These are phyloP conservation scores for Flagelloscypha sp. DNA, from an alignment of 768 basidiomycete species.

Conservation along the genomic window DNA sequence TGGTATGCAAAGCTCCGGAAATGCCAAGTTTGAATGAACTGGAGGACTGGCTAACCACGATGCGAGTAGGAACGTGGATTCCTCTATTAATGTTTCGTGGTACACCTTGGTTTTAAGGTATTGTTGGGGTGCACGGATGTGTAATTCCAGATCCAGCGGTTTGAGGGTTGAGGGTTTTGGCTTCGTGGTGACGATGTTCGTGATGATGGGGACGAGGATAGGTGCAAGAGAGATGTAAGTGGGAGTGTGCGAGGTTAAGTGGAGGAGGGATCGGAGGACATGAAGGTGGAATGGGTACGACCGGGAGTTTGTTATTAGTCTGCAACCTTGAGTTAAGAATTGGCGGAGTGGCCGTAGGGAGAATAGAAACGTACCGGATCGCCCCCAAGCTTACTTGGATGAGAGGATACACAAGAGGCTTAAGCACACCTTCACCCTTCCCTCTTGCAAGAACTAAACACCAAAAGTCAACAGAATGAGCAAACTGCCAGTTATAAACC, in stretches of 20 bases:
- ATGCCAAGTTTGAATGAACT: constrained; percentile 81
- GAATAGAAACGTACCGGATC: constrained; percentile 58
- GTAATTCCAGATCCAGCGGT: constrained; percentile 81
- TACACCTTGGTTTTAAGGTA: constrained; percentile 87
- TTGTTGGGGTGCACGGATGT: constrained; percentile 80
- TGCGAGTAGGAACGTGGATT: constrained; percentile 66
- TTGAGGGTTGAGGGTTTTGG: constrained; percentile 80
- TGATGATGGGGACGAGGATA: constrained; percentile 79
- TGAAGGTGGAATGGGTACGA: constrained; percentile 96
- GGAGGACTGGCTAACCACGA: constrained; percentile 70
- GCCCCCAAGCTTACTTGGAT: constrained; percentile 92
- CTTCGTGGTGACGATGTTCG: constrained; percentile 64
- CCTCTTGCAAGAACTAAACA: constrained; percentile 70
- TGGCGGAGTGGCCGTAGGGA: constrained; percentile 5
- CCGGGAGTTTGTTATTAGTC: constrained; percentile 82
- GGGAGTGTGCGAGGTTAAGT: constrained; percentile 74
- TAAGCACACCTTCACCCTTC: constrained; percentile 65
- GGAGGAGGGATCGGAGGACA: constrained; percentile 78
- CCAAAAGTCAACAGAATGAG: constrained; percentile 97
- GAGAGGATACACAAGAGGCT: constrained; percentile 88
- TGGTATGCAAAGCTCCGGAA: constrained; percentile 87
- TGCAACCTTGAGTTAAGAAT: constrained; percentile 27
- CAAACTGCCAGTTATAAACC: constrained; percentile 99
- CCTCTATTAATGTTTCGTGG: constrained; percentile 75
- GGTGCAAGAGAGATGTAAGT: constrained; percentile 85